Percentiles rank a stretch among this genome's conserved stretches.
Conservation (phyloP, 73 alveolate species). For the Paramecium sonneborni region DNA sequence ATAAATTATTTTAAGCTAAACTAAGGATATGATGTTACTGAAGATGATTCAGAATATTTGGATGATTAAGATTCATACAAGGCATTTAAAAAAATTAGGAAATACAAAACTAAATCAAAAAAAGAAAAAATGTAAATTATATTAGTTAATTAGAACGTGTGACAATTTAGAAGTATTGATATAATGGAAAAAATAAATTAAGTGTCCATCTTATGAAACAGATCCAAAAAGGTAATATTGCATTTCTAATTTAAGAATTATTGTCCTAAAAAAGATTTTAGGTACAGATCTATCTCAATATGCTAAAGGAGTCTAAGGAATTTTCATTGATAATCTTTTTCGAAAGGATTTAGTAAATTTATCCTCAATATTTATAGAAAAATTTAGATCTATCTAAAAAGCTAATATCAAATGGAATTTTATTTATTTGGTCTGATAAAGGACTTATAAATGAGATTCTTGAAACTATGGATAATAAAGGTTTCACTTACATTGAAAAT, state of each 20-base stretch:
- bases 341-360: not conserved
- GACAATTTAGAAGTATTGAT: not conserved
- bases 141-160: not conserved
- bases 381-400: conserved; percentile 24
- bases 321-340: not conserved
- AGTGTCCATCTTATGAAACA: not conserved
- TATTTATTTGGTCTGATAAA: conserved; percentile 65
- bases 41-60: conserved; percentile 25
- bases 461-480: conserved; percentile 45
- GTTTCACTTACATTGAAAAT: conserved; percentile 59
- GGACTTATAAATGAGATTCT: conserved; percentile 30
- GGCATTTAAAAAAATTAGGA: not conserved
- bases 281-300: conserved; percentile 29
- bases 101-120: not conserved
- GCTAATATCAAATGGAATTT: conserved; percentile 41
- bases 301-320: conserved; percentile 23
- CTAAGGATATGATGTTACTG: conserved; percentile 26
- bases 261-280: not conserved
- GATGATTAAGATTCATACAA: conserved; percentile 29
- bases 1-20: conserved; percentile 28
- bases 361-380: not conserved
- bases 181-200: conserved; percentile 5
- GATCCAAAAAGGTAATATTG: not conserved
- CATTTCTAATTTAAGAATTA: not conserved
- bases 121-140: not conserved